Evolutionary conservation across 371 early-diverging fungal genomes (phyloP).

Genomic region (Quaeritorhiza haematococci): DNA sequence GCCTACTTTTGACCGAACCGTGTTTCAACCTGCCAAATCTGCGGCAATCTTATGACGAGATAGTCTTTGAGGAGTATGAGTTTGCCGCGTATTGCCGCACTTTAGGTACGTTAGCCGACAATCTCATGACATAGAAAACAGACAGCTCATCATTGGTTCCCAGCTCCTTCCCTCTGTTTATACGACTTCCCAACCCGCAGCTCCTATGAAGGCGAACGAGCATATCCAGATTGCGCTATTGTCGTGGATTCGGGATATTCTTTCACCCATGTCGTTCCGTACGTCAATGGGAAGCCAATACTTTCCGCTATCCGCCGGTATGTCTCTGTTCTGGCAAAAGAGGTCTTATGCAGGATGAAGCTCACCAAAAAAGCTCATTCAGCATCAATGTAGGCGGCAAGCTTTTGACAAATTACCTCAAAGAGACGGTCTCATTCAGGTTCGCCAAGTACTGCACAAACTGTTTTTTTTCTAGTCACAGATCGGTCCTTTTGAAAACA

Average conservation of each 20-base stretch:
- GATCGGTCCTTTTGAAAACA: too few relatives aligned
- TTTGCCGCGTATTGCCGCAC: conserved; percentile 62
- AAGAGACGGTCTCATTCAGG: conserved; percentile 81
- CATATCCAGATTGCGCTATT: conserved; percentile 53
- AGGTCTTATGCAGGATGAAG: not conserved
- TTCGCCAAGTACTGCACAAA: conserved; percentile 17
- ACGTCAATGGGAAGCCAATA: conserved; percentile 52
- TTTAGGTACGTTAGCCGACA: conserved; percentile 31
- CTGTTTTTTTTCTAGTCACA: too few relatives aligned
- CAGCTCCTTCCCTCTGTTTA: too few relatives aligned
- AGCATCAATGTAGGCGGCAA: conserved; percentile 83
- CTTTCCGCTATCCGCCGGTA: conserved; percentile 48
- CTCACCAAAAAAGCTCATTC: not conserved
- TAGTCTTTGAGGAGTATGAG: conserved; percentile 80
- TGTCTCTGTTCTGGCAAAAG: not conserved
- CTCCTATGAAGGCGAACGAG: conserved; percentile 8
- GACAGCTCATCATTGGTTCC: too few relatives aligned
- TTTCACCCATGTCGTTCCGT: conserved; percentile 76
- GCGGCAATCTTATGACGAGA: conserved; percentile 69
- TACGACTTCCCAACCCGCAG: too few relatives aligned
- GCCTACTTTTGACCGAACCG: conserved; percentile 73
- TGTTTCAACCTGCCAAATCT: conserved; percentile 70
- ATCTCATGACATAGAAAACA: too few relatives aligned
- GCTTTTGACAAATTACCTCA: conserved; percentile 79
- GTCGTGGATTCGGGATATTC: conserved; percentile 81